phyloP scores from a whole-genome alignment of 176 grass and related monocot genomes.

The Bromus sterilis region DNA sequence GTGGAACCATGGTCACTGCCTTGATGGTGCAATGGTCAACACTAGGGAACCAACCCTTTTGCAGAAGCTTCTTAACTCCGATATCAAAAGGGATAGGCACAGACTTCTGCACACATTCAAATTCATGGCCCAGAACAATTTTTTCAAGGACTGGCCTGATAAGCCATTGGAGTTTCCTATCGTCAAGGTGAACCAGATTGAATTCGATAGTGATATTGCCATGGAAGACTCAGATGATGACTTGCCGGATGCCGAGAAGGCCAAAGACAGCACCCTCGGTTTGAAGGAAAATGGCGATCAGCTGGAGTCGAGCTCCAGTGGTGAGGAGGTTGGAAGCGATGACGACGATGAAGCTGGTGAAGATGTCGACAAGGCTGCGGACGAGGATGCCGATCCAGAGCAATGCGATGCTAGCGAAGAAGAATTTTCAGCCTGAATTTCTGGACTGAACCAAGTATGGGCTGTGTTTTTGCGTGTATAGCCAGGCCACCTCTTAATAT shows the following conservation, averaged over 20 bases:
- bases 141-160: conserved; percentile 56
- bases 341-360: conserved; percentile 2
- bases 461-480: conserved; percentile 9
- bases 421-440: conserved; percentile 4
- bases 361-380: neutral
- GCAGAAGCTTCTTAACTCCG: conserved; percentile 69
- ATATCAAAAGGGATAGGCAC: conserved; percentile 81
- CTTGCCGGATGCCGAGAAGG: conserved; percentile 4
- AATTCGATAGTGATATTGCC: conserved; percentile 19
- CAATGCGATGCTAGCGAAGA: conserved; percentile 30
- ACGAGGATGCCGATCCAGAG: neutral
- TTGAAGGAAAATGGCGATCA: conserved; percentile 22
- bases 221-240: conserved; percentile 23
- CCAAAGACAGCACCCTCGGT: neutral
- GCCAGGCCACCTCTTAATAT: neutral
- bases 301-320: neutral
- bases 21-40: neutral
- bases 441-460: neutral
- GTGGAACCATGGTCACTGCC: neutral
- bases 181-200: conserved; percentile 50
- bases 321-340: conserved; percentile 10
- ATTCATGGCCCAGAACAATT: conserved; percentile 80
- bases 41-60: conserved; percentile 69
- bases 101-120: conserved; percentile 62
- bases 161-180: conserved; percentile 55